Base-by-base conservation (phyloP, 2,329 filamentous ascomycete species). In the Nakataea oryzae region DNA sequence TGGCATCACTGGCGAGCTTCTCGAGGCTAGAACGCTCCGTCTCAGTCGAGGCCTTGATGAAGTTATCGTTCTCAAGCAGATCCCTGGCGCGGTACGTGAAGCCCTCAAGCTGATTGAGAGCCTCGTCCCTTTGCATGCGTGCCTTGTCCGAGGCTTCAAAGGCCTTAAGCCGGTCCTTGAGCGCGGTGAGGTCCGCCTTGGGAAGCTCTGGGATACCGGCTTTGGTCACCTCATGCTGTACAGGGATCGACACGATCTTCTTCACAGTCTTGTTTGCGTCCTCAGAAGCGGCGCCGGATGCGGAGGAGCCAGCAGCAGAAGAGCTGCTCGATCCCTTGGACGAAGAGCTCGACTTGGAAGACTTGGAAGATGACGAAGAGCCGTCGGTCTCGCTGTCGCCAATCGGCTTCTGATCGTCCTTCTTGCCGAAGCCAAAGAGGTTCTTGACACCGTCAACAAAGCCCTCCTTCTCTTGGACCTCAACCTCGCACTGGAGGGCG, bases 391-490 rank as follows among this genome's bases (percentile, higher is more conserved):
- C 84, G 27, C 78, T 80, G 59, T 87, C 89, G n/a, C n/a, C 63
- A 41, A 96, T 72, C 6, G 82, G 80, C 75, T 96, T 89, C 62
- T 93, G 90, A 34, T 89, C 89, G 76, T 96, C 96, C 76, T 91
- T 91, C 70, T 90, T 90, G 29, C 93, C 95, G 71, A 97, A 93
- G 7, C 95, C 95, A 71, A 99, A 96, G 65, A 97, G 84, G 66
- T 93, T 96, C 81, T 99, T 99, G 67, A 97, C 91, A 56, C 91
- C 93, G 70, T 96, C 93, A 58, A 97, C 90, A 59, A 97, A 84
- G 60, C 88, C 87, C 66, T 90, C 90, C 73, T 92, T 91, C 74
- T 87, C 86, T 11, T 76, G 73, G 5, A 81, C 82, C 61, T 96
- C 90, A 29, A 88, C 84, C 72, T 96, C 90, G 70, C 95, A 99